Base-by-base conservation (phyloP, 2,329 filamentous ascomycete genomes). In the Elsinoe australis region DNA sequence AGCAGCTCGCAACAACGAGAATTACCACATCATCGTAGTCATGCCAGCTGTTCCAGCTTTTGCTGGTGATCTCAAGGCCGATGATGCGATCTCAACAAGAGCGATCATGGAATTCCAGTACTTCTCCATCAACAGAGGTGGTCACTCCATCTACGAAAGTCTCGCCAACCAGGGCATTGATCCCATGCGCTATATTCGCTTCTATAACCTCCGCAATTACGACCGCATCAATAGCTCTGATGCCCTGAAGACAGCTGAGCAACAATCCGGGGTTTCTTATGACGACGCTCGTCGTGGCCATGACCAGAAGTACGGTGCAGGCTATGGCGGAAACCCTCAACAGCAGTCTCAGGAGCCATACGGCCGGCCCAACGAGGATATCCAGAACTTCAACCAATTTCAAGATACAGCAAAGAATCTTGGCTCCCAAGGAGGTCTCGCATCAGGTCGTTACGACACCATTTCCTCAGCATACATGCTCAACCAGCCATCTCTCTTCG, bases 91-190 rank as follows among this genome's bases (percentile, higher is more conserved):
- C 1, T 83, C 84, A 17, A 92, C 86, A 0, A 74, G 87, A 28
- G 87, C 85, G 4, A 90, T 94, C 58, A 89, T 92, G 83, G 85
- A 92, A 61, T 90, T 84, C 63, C 86, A 92, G 61, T 90, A 92
- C 66, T 73, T 79, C 59, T 83, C 79, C 45, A 92, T 92, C 67
- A 84, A 79, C 64, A 79, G 85, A 28, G 84, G 85, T 24, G 84
- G 83, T 2, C 69, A 85, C 62, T 85, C 80, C 51, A 92, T 94
- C 61, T 81, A 89, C 60, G 85, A 89, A 62, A 73, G 72, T 36
- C 74, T 89, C 46, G 70, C 72, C 14, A 71, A 75, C 48, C 74
- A 76, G 24, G 85, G 85, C 6, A 73, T 88, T 42, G 73, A 90
- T 58, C 83, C 84, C 1, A 70, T 74, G 58, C 69, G 80, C 34